phyloP scores from a whole-genome alignment of 2,329 filamentous ascomycete genomes.

The Ophiostoma novo-ulmi region DNA sequence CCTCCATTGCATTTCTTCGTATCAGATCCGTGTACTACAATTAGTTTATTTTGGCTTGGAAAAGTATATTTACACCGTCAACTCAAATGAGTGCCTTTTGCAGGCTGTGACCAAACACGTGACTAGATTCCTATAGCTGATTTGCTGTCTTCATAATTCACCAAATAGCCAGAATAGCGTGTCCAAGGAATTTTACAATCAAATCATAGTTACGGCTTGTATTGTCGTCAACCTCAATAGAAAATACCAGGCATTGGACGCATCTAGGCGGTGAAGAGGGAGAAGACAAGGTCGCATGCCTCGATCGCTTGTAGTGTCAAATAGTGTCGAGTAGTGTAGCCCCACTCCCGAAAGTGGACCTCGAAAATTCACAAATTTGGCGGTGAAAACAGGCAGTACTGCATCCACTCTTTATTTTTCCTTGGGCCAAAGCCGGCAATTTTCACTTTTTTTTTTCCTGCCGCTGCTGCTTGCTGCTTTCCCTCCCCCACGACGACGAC shows the following conservation, averaged over 20 bases:
- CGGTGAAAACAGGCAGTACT: conserved; percentile 13
- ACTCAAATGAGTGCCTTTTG: too few species aligned
- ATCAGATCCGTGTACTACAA: neutral
- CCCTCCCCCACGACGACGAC: conserved; percentile 12
- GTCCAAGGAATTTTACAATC: neutral
- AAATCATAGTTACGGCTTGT: neutral
- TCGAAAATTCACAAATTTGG: conserved; percentile 15
- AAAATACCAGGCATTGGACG: neutral
- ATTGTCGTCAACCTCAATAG: neutral
- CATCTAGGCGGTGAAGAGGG: neutral
- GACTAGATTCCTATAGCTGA: neutral
- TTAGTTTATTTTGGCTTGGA: neutral
- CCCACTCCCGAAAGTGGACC: neutral
- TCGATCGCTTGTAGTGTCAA: neutral
- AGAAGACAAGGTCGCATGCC: neutral
- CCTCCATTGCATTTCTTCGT: neutral
- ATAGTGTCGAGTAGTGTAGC: neutral
- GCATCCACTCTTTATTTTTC: conserved; percentile 6
- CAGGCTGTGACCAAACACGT: neutral
- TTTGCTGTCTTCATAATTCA: neutral
- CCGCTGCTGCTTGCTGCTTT: neutral
- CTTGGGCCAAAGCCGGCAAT: conserved; percentile 8
- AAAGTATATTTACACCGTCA: neutral
- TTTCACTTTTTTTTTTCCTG: conserved; percentile 12
- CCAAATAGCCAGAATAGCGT: too few species aligned